Evolutionary conservation across 2,329 filamentous ascomycete species (phyloP).

Genomic region (Trichoderma atrobrunneum): DNA sequence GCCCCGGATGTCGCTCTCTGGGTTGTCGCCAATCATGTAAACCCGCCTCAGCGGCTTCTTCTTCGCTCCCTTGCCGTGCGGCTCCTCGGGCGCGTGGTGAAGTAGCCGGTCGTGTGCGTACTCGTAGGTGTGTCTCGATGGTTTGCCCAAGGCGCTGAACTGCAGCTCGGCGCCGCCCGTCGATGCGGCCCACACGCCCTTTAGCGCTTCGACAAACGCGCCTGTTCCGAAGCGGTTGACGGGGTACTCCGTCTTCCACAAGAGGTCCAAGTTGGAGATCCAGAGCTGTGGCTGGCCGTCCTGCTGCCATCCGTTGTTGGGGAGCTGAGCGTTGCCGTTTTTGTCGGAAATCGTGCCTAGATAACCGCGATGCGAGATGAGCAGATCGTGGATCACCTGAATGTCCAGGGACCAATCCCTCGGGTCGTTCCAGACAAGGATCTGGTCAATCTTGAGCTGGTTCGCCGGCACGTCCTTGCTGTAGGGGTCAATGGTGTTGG

Average conservation of each 20-base stretch:
- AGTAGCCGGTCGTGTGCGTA: slow-evolving; percentile 76
- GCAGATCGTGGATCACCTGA: slow-evolving; percentile 77
- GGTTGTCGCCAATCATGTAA: slow-evolving; percentile 94
- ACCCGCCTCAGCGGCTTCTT: slow-evolving; percentile 69
- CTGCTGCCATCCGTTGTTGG: slow-evolving; percentile 76
- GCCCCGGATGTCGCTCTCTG: slow-evolving; percentile 84
- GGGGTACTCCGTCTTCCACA: slow-evolving; percentile 84
- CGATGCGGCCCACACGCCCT: slow-evolving; percentile 72
- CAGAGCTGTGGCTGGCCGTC: slow-evolving; percentile 78
- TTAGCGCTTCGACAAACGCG: slow-evolving; percentile 78
- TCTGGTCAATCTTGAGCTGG: slow-evolving; percentile 75
- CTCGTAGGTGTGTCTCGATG: slow-evolving; percentile 70
- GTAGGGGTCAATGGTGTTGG: slow-evolving; percentile 33
- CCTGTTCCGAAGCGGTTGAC: slow-evolving; percentile 88
- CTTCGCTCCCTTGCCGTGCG: slow-evolving; percentile 27
- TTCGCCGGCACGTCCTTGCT: slow-evolving; percentile 36
- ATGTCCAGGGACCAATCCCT: slow-evolving; percentile 92
- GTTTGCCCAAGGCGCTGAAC: slow-evolving; percentile 78
- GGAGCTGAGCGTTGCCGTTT: slow-evolving; percentile 63
- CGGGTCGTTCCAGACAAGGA: slow-evolving; percentile 94
- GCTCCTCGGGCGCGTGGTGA: slow-evolving; percentile 33
- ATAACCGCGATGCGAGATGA: slow-evolving; percentile 75
- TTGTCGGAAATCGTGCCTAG: slow-evolving; percentile 74
- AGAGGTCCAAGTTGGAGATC: slow-evolving; percentile 86
- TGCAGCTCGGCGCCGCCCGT: slow-evolving; percentile 62